Conservation (phyloP, 2,329 filamentous ascomycete genomes). For the Phaeoacremonium minimum region DNA sequence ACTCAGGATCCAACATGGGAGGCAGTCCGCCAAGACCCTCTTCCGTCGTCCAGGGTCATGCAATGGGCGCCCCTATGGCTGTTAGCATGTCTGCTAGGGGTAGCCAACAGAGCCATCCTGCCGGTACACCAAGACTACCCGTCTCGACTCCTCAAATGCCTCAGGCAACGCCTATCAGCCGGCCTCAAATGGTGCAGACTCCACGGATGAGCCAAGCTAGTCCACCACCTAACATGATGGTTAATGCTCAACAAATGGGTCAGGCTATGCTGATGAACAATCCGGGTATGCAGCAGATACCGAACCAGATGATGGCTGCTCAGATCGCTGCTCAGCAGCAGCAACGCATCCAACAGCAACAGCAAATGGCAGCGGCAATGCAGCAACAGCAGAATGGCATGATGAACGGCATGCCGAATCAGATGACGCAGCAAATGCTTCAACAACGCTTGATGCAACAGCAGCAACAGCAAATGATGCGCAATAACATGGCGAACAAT, state of each 20-base stretch:
- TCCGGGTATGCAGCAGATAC: conserved; percentile 31
- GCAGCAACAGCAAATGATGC: conserved; percentile 27
- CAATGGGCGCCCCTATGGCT: conserved; percentile 55
- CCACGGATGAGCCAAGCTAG: conserved; percentile 61
- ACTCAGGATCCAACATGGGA: conserved; percentile 63
- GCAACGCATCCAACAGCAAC: conserved; percentile 38
- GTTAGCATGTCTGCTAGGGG: conserved; percentile 60
- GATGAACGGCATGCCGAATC: conserved; percentile 33
- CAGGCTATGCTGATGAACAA: conserved; percentile 50
- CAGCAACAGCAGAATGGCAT: conserved; percentile 25
- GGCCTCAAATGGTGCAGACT: conserved; percentile 43
- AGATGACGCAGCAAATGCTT: conserved; percentile 22
- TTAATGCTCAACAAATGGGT: conserved; percentile 45
- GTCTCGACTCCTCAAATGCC: conserved; percentile 57
- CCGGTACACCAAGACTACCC: conserved; percentile 59
- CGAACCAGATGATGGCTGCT: conserved; percentile 34
- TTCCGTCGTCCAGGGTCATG: conserved; percentile 58
- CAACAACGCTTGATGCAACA: conserved; percentile 27
- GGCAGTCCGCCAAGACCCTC: conserved; percentile 63
- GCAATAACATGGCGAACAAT: conserved; percentile 28
- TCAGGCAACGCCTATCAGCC: conserved; percentile 56
- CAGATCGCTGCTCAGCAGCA: conserved; percentile 45
- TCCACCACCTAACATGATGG: conserved; percentile 55
- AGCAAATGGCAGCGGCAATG: conserved; percentile 25
- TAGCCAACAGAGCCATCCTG: conserved; percentile 62